phyloP scores from a whole-genome alignment of 768 basidiomycete genomes.

The Cystobasidium ongulense region DNA sequence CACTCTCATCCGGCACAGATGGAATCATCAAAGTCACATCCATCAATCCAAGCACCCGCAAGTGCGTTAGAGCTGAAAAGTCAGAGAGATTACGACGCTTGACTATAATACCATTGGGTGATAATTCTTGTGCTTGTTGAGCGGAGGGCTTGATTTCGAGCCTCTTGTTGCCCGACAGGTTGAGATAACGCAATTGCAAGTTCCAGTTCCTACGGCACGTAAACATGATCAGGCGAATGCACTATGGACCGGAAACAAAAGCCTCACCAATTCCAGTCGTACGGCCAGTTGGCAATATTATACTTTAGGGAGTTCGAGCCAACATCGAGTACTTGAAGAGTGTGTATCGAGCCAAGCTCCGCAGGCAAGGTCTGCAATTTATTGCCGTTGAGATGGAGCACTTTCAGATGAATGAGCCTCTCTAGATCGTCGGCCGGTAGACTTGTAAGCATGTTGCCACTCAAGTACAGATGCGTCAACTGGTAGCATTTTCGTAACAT shows the following conservation, averaged over 20 bases:
- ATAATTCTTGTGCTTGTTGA: constrained; percentile 41
- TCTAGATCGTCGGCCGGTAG: constrained; percentile 83
- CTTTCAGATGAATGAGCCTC: constrained; percentile 57
- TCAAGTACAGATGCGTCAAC: constrained; percentile 80
- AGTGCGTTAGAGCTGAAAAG: constrained; percentile 73
- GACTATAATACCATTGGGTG: constrained; percentile 23
- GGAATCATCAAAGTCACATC: constrained; percentile 68
- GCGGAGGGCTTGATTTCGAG: constrained; percentile 82
- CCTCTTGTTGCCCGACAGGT: constrained; percentile 91
- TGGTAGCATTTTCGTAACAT: constrained; percentile 64
- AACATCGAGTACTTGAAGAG: constrained; percentile 73
- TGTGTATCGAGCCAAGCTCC: constrained; percentile 74
- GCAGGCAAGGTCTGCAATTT: constrained; percentile 82
- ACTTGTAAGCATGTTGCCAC: constrained; percentile 86
- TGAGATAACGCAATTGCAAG: constrained; percentile 81
- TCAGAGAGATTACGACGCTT: constrained; percentile 57
- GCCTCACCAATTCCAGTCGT: constrained; percentile 98
- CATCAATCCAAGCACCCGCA: constrained; percentile 92
- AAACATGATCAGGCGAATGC: neutral
- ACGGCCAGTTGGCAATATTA: constrained; percentile 96
- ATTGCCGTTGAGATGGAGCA: constrained; percentile 88
- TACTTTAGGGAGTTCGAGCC: constrained; percentile 91
- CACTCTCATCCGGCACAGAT: constrained; percentile 53
- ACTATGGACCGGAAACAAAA: neutral
- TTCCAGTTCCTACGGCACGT: constrained; percentile 76